These are phyloP conservation scores for Sphagnum tenellum DNA, from an alignment of 225 moss, liverwort and hornwort genomes.

Conservation along the genomic window DNA sequence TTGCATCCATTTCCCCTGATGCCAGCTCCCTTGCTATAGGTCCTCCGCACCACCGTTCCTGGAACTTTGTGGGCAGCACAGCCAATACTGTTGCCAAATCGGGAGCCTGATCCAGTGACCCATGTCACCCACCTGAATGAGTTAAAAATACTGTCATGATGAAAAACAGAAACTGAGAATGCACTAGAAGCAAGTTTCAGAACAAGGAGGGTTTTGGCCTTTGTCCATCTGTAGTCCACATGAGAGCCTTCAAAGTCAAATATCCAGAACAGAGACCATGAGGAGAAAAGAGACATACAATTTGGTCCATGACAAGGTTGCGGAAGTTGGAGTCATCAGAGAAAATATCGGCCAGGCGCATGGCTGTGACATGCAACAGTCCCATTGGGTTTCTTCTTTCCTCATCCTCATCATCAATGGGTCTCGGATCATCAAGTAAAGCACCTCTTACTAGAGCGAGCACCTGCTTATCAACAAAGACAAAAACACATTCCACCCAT, in stretches of 20 bases:
- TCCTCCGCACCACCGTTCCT: constrained; percentile 97
- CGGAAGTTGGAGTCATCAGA: constrained; percentile 99
- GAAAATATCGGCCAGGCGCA: constrained; percentile 90
- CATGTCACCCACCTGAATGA: too few species aligned
- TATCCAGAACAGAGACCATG: not conserved
- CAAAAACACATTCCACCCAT: not conserved
- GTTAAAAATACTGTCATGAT: too few species aligned
- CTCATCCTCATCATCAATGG: constrained; percentile 63
- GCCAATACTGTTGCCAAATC: constrained; percentile 92
- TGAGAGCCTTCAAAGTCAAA: not conserved
- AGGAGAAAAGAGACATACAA: constrained; percentile 33
- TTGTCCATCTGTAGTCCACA: not conserved
- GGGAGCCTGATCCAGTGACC: constrained; percentile 58
- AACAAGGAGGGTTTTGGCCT: too few species aligned
- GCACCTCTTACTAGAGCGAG: constrained; percentile 86
- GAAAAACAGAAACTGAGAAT: too few species aligned
- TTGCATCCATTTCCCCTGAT: constrained; percentile 88
- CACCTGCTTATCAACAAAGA: constrained; percentile 41
- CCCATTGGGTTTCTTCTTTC: constrained; percentile 90
- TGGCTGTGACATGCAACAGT: constrained; percentile 79
- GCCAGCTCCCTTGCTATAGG: constrained; percentile 83
- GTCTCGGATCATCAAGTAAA: constrained; percentile 77
- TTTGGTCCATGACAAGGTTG: constrained; percentile 91
- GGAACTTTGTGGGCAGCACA: constrained; percentile 70
- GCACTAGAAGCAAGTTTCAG: too few species aligned